Conservation (phyloP, 2,329 filamentous ascomycete species). For the Biscogniauxia sp. region DNA sequence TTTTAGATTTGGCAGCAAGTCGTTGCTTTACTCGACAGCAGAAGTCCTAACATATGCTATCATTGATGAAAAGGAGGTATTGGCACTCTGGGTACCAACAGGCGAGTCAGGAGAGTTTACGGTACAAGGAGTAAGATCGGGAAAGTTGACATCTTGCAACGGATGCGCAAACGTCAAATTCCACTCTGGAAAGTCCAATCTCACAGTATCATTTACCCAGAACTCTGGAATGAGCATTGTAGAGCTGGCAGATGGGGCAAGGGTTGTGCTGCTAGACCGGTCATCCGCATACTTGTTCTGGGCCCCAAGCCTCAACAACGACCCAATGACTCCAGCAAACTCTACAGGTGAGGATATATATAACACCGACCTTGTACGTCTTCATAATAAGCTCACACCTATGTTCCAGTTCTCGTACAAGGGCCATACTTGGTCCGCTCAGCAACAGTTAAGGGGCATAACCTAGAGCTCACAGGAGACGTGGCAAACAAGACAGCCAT, state of each 20-base stretch:
- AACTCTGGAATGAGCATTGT: conserved; percentile 46
- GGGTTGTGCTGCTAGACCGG: conserved; percentile 53
- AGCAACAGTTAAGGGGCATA: conserved; percentile 35
- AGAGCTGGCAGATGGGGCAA: conserved; percentile 44
- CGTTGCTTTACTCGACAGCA: conserved; percentile 53
- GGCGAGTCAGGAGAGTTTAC: conserved; percentile 55
- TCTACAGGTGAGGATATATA: conserved; percentile 40
- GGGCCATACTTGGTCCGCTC: conserved; percentile 52
- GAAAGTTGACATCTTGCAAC: conserved; percentile 36
- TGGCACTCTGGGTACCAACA: conserved; percentile 53
- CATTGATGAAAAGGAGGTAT: conserved; percentile 44
- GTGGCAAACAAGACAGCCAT: conserved; percentile 39
- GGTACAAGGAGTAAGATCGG: conserved; percentile 40
- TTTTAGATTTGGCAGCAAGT: conserved; percentile 51
- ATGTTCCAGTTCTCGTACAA: conserved; percentile 45
- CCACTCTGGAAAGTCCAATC: conserved; percentile 36
- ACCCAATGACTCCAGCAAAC: conserved; percentile 44
- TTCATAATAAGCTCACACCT: background rate
- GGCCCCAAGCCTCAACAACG: conserved; percentile 47
- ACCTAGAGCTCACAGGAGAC: conserved; percentile 45
- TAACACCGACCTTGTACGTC: background rate
- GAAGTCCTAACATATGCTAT: conserved; percentile 52
- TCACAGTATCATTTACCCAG: conserved; percentile 50
- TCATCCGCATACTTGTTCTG: conserved; percentile 55
- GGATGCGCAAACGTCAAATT: conserved; percentile 42